phyloP scores from a whole-genome alignment of 352 stramenopile genomes.

The Pythium myriotylum region DNA sequence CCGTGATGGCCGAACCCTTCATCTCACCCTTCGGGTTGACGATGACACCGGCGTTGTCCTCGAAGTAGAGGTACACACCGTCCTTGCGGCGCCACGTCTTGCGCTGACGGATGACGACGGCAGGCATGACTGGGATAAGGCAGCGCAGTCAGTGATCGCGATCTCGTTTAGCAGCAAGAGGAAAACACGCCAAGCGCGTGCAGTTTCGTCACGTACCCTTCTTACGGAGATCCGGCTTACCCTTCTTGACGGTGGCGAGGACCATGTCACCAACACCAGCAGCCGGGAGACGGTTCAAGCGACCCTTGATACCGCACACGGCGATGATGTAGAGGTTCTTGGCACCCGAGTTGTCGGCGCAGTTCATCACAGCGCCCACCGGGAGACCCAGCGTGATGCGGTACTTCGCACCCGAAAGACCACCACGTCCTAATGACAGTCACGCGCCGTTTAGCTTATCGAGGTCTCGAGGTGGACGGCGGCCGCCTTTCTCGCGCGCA shows the following conservation, averaged over 20 bases:
- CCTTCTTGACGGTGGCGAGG: conserved; percentile 99
- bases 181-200: too few species aligned
- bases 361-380: conserved; percentile 99
- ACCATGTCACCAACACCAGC: conserved; percentile 99
- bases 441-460: background rate
- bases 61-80: conserved; percentile 99
- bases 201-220: conserved; percentile 76
- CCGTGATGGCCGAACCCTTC: conserved; percentile 99
- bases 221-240: conserved; percentile 99
- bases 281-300: conserved; percentile 98
- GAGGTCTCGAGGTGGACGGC: background rate
- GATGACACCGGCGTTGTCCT: conserved; percentile 99
- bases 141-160: background rate
- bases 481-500: background rate
- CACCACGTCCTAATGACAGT: conserved; percentile 88
- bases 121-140: conserved; percentile 93
- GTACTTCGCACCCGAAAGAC: conserved; percentile 99
- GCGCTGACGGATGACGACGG: conserved; percentile 98
- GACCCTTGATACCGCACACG: conserved; percentile 99
- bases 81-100: conserved; percentile 99
- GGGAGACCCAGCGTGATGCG: conserved; percentile 99
- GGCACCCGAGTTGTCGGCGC: conserved; percentile 99
- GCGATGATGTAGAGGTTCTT: conserved; percentile 99
- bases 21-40: conserved; percentile 99
- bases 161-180: background rate